Evolutionary conservation across 2,329 filamentous ascomycete genomes (phyloP).

Genomic region (Talaromyces sp.): DNA sequence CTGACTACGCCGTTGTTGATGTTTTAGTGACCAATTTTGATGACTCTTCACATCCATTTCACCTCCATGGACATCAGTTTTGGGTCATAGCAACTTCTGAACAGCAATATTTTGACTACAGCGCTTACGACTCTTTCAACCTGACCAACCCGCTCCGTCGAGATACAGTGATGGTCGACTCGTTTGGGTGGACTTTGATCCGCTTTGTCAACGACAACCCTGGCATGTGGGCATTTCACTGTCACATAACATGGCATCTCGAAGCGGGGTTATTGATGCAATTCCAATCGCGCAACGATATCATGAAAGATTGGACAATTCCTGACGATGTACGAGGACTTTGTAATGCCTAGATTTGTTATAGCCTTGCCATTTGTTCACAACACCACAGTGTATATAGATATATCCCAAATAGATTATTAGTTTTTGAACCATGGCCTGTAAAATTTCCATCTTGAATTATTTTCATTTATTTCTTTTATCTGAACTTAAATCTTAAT

Average conservation of each 20-base stretch:
- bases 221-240: slow-evolving; percentile 22
- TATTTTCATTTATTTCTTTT: neutral
- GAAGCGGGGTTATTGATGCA: slow-evolving; percentile 17
- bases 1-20: slow-evolving; percentile 11
- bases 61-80: slow-evolving; percentile 46
- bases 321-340: slow-evolving; percentile 5
- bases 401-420: neutral
- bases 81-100: slow-evolving; percentile 27
- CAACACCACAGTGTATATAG: neutral
- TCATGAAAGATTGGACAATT: slow-evolving; percentile 8
- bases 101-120: slow-evolving; percentile 7
- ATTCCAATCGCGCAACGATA: slow-evolving; percentile 8
- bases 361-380: neutral
- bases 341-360: neutral
- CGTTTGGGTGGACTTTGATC: slow-evolving; percentile 18
- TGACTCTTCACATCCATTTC: slow-evolving; percentile 33
- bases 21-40: slow-evolving; percentile 15
- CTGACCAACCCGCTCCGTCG: slow-evolving; percentile 13
- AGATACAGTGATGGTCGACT: slow-evolving; percentile 16
- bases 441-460: neutral
- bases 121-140: slow-evolving; percentile 7
- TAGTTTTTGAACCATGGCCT: neutral
- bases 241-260: slow-evolving; percentile 23
- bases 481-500: neutral
- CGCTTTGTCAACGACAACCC: slow-evolving; percentile 21